phyloP scores from a whole-genome alignment of 108 stramenopile genomes.

The Discostella pseudostelligera region DNA sequence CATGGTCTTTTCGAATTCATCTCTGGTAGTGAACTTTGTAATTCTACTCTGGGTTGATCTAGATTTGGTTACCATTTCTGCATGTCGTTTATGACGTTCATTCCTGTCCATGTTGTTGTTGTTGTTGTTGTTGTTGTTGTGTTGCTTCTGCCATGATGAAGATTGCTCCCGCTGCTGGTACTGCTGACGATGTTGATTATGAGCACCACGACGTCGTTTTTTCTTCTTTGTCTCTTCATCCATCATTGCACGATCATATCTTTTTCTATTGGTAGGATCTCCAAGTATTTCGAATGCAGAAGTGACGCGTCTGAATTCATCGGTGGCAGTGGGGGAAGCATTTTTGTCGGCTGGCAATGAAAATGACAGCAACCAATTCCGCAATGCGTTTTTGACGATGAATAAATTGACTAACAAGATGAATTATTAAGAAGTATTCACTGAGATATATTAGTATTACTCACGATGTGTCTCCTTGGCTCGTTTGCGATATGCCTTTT shows the following conservation, averaged over 20 bases:
- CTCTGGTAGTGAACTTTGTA: neutral
- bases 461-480: conserved; percentile 34
- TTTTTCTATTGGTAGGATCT: conserved; percentile 14
- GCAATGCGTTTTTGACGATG: neutral
- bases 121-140: too few species aligned
- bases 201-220: neutral
- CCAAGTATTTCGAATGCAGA: conserved; percentile 21
- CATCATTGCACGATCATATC: conserved; percentile 1
- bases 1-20: conserved; percentile 10
- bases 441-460: neutral
- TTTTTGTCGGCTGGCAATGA: conserved; percentile 23
- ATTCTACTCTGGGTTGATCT: neutral
- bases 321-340: conserved; percentile 16
- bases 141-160: conserved; percentile 1
- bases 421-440: neutral
- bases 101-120: conserved; percentile 1
- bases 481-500: conserved; percentile 39
- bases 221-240: neutral
- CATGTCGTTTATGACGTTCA: conserved; percentile 1
- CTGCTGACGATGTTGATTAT: neutral
- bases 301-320: conserved; percentile 21
- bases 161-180: conserved; percentile 1
- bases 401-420: neutral
- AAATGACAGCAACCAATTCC: neutral
- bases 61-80: conserved; percentile 6